Conservation (phyloP, 148 eudicot species). For the Cornus suecica region DNA sequence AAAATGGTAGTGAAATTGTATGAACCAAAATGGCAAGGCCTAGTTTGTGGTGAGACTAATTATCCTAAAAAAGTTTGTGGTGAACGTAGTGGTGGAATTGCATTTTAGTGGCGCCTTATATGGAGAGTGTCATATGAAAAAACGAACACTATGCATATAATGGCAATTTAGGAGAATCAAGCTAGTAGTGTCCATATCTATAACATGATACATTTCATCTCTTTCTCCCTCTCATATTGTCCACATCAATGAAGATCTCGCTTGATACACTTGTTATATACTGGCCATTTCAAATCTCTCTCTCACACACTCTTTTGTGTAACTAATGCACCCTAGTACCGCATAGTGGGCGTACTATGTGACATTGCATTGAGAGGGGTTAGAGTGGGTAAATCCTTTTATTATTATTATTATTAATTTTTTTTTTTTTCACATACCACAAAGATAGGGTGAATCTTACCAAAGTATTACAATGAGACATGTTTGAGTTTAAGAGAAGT, state of each 20-base stretch:
- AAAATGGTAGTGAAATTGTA: too few relatives aligned
- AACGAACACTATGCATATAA: neutral
- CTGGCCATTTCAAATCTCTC: neutral
- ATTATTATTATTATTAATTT: too few relatives aligned
- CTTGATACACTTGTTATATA: neutral
- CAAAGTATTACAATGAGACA: too few relatives aligned
- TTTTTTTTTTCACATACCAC: too few relatives aligned
- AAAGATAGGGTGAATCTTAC: too few relatives aligned
- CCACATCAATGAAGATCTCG: neutral
- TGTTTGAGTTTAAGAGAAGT: too few relatives aligned
- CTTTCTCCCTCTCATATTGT: neutral
- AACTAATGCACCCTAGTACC: neutral
- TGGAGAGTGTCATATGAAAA: neutral
- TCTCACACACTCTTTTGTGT: neutral
- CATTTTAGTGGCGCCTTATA: neutral
- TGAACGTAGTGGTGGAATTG: neutral
- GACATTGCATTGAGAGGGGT: neutral
- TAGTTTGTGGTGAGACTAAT: too few relatives aligned
- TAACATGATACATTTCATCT: neutral
- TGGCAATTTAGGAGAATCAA: neutral
- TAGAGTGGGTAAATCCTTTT: too few relatives aligned
- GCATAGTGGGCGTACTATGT: too few relatives aligned
- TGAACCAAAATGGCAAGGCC: too few relatives aligned
- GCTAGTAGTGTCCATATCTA: neutral
- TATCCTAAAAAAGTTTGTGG: too few relatives aligned